Conservation (phyloP, 495 filamentous ascomycete species). For the Filosporella fistucella region DNA sequence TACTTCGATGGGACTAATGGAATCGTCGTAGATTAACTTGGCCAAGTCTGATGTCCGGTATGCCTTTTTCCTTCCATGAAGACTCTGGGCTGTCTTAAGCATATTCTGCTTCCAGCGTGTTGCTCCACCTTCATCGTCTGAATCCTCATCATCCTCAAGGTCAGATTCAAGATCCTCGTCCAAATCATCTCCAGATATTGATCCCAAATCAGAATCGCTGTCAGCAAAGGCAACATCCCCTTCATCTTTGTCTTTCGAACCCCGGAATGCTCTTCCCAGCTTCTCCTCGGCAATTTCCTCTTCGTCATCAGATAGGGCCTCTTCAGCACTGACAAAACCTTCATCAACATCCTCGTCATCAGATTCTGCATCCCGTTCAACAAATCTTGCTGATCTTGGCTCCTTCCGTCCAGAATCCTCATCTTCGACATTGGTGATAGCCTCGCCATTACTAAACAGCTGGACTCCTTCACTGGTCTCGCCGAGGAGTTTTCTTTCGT, state of each 20-base stretch:
- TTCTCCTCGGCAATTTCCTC: constrained; percentile 49
- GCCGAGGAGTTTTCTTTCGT: constrained; percentile 76
- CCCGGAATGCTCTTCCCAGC: constrained; percentile 50
- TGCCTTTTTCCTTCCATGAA: constrained; percentile 62
- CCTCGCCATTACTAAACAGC: constrained; percentile 73
- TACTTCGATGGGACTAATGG: constrained; percentile 69
- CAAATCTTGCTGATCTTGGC: constrained; percentile 59
- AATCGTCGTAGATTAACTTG: constrained; percentile 82
- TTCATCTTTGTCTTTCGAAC: constrained; percentile 33
- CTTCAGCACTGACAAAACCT: constrained; percentile 58
- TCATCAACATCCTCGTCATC: constrained; percentile 55
- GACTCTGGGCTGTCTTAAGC: constrained; percentile 62
- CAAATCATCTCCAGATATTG: constrained; percentile 50
- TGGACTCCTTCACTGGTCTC: constrained; percentile 74
- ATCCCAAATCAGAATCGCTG: constrained; percentile 92
- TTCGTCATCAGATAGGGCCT: constrained; percentile 48
- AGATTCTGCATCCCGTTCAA: constrained; percentile 52
- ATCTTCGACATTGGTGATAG: constrained; percentile 58
- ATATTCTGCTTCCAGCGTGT: constrained; percentile 87
- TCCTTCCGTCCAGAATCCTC: constrained; percentile 67
- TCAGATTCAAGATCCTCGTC: constrained; percentile 44
- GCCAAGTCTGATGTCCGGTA: constrained; percentile 78
- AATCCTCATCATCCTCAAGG: constrained; percentile 51
- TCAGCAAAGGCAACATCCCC: constrained; percentile 85
- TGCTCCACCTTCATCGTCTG: constrained; percentile 60